Percentiles rank a stretch among this genome's conserved stretches.
phyloP scores from a whole-genome alignment of 176 grass and related monocot genomes.

The Avena atlantica region DNA sequence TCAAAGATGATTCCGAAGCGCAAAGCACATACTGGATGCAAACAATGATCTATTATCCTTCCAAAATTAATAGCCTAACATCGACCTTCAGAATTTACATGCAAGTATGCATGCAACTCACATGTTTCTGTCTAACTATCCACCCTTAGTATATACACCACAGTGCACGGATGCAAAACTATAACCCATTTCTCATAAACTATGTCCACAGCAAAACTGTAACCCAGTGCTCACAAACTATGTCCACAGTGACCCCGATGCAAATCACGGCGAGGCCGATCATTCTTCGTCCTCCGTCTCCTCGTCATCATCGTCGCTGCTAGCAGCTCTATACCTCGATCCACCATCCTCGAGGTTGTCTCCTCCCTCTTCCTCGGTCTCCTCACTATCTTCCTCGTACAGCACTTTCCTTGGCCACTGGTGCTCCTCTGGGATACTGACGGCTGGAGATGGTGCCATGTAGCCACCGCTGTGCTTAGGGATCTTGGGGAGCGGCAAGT shows the following conservation, averaged over 20 bases:
- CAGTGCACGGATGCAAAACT: background rate
- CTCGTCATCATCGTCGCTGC: slow-evolving; percentile 58
- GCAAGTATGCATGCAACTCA: background rate
- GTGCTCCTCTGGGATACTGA: slow-evolving; percentile 43
- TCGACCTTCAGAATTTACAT: background rate
- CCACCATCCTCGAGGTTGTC: slow-evolving; percentile 47
- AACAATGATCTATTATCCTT: slow-evolving; percentile 20
- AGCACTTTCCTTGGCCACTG: slow-evolving; percentile 45
- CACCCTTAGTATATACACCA: background rate
- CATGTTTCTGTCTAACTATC: slow-evolving; percentile 1
- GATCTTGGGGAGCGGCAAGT: slow-evolving; percentile 52
- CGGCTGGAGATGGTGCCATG: slow-evolving; percentile 4
- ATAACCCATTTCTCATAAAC: background rate
- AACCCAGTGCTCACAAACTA: slow-evolving; percentile 28
- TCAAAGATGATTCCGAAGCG: background rate
- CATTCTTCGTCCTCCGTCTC: slow-evolving; percentile 85
- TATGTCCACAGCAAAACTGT: slow-evolving; percentile 27
- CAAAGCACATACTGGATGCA: background rate
- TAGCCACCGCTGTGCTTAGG: slow-evolving; percentile 40
- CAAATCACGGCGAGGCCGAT: background rate
- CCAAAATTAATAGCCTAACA: slow-evolving; percentile 31
- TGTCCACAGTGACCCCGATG: slow-evolving; percentile 38
- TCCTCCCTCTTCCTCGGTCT: slow-evolving; percentile 71
- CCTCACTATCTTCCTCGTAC: slow-evolving; percentile 72
- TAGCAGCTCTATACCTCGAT: slow-evolving; percentile 51